Evolutionary conservation across 192 early-diverging fungal genomes (phyloP), one percentile per base, ranked within the genome.

Genomic region (Umbelopsis isabellina): DNA sequence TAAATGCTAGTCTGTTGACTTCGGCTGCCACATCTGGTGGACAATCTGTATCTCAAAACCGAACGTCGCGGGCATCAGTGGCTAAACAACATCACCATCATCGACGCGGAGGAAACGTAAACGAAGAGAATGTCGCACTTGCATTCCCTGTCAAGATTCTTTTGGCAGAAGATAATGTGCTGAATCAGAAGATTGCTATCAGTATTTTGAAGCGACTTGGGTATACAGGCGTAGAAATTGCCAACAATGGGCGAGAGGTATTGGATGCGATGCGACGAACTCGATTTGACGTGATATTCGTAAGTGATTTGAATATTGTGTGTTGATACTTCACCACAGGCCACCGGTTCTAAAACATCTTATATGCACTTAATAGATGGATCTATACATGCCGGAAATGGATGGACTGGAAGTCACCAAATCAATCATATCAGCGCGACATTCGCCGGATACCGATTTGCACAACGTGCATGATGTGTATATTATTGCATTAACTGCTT

Each of bases 401-500:
- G 74, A 80, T 73, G 79, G 79, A 11, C 51, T 80, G 20, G 79
- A 80, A 69, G 79, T 72, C 4, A 76, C 79, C 25, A 37, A 67
- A 22, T 65, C 30, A 21, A 80, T 80, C 48, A 55, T 78, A 6
- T 53, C 67, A 25, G 76, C 67, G 35, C 49, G 71, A 9, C 68
- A 74, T 30, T 46, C 55, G 21, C 50, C 64, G 30, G 55, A 69
- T 33, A 51, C 22, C 16, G 23, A 66, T n/a, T 45, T 79, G 10
- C 22, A 68, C 8, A 79, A 79, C 33, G 71, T 69, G 16, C 35
- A 69, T 47, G 80, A 86, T 55, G 66, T 84, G 2, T 83, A 84
- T 67, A 84, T 86, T 37, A 84, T 86, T 74, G 85, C 85, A 1
- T 69, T 86, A 3, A 86, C 85, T 8, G 85, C 85, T 11, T 84